phyloP scores from a whole-genome alignment of 2,329 filamentous ascomycete species.

The Thelonectria rubi region DNA sequence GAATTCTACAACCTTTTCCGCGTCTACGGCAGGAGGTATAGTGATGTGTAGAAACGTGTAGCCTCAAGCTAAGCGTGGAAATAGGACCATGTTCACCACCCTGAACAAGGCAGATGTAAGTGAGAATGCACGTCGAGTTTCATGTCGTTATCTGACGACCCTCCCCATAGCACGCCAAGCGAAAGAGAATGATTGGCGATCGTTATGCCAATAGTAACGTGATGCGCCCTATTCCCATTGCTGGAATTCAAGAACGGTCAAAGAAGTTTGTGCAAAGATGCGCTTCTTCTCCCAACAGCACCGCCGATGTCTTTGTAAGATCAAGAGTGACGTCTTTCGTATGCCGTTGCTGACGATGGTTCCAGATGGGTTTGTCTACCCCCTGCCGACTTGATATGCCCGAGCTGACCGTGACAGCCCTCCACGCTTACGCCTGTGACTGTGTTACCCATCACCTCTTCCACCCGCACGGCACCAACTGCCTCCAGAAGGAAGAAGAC shows the following conservation, averaged over 20 bases:
- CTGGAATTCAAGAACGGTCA: constrained; percentile 67
- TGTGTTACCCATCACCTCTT: constrained; percentile 76
- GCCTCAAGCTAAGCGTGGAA: constrained; percentile 10
- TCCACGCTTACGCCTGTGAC: constrained; percentile 76
- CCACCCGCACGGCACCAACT: constrained; percentile 70
- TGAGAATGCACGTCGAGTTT: not conserved
- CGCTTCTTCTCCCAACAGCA: constrained; percentile 52
- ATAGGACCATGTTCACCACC: constrained; percentile 68
- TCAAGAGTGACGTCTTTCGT: not conserved
- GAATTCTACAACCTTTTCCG: constrained; percentile 70
- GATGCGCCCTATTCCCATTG: constrained; percentile 62
- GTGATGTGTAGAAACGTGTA: constrained; percentile 22
- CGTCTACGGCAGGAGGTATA: constrained; percentile 63
- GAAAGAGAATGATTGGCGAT: constrained; percentile 71
- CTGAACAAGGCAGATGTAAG: constrained; percentile 63
- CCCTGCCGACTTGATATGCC: not conserved
- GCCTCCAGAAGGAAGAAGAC: constrained; percentile 63
- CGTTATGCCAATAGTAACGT: constrained; percentile 75
- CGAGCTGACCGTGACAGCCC: constrained; percentile 40
- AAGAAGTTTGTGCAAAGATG: constrained; percentile 64
- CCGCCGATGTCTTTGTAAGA: constrained; percentile 69
- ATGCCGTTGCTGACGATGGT: constrained; percentile 20
- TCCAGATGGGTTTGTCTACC: constrained; percentile 45
- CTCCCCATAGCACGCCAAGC: constrained; percentile 63
- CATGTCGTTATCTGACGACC: constrained; percentile 4